Conservation (phyloP, 768 basidiomycete species). For the Sporobolomyces phaffii region DNA sequence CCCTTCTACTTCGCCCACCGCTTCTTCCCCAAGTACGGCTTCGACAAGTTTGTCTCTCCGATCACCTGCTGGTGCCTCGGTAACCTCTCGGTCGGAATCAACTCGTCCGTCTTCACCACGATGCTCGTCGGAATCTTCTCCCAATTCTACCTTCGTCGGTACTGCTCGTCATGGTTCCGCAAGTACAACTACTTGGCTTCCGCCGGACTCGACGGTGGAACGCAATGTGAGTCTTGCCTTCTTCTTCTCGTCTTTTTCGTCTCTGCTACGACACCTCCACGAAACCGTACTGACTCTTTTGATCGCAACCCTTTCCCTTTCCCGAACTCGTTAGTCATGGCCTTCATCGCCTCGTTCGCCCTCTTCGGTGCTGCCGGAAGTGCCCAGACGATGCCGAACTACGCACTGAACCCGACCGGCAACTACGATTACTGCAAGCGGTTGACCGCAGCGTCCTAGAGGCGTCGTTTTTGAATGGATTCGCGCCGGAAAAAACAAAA, state of each 20-base stretch:
- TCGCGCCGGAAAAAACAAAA: too few relatives aligned
- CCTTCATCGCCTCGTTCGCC: slow-evolving; percentile 59
- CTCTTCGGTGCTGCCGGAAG: slow-evolving; percentile 52
- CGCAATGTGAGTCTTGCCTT: slow-evolving; percentile 44
- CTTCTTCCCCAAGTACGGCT: slow-evolving; percentile 51
- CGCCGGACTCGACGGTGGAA: slow-evolving; percentile 62
- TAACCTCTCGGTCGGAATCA: slow-evolving; percentile 57
- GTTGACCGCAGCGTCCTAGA: too few relatives aligned
- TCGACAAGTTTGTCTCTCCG: slow-evolving; percentile 48
- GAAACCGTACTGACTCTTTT: slow-evolving; percentile 19
- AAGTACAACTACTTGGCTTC: slow-evolving; percentile 48
- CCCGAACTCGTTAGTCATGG: slow-evolving; percentile 19
- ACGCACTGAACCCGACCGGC: slow-evolving; percentile 47
- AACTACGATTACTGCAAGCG: slow-evolving; percentile 16
- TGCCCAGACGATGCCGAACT: slow-evolving; percentile 26
- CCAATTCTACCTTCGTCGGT: slow-evolving; percentile 54
- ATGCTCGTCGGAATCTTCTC: slow-evolving; percentile 56
- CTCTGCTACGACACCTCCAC: slow-evolving; percentile 34
- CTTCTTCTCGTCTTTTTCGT: too few relatives aligned
- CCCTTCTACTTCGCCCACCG: slow-evolving; percentile 55
- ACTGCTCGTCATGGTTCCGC: slow-evolving; percentile 62
- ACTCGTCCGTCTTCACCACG: slow-evolving; percentile 53
- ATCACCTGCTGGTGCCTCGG: slow-evolving; percentile 50
- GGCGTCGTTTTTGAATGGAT: too few relatives aligned
- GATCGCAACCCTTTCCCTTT: not conserved